Evolutionary conservation across 148 eudicot genomes (phyloP).

Genomic region (Hydrangea macrophylla): DNA sequence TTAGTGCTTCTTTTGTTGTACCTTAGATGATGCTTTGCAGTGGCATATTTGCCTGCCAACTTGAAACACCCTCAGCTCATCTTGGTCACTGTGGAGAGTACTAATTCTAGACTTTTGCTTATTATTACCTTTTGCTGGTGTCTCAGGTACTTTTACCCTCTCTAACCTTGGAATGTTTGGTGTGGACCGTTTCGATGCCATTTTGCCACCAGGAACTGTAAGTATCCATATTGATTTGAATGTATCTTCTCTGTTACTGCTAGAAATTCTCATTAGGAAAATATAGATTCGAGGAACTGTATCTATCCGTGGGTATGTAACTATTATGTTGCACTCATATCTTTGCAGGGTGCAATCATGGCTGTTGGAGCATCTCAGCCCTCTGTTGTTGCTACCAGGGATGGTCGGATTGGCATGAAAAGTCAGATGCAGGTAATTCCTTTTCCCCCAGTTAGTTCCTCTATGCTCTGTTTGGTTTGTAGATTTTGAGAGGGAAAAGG

Average conservation of each 20-base stretch:
- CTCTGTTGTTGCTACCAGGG: slow-evolving; percentile 77
- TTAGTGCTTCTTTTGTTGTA: too few relatives aligned
- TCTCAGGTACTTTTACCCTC: slow-evolving; percentile 85
- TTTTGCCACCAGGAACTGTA: slow-evolving; percentile 97
- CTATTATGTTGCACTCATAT: not conserved
- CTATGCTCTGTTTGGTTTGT: too few relatives aligned
- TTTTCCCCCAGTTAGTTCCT: not conserved
- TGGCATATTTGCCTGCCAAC: too few relatives aligned
- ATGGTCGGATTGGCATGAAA: slow-evolving; percentile 93
- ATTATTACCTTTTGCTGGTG: slow-evolving; percentile 14
- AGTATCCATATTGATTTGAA: slow-evolving; percentile 26
- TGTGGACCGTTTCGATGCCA: slow-evolving; percentile 96
- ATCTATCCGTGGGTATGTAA: not conserved
- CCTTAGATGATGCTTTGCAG: too few relatives aligned
- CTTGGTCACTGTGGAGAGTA: too few relatives aligned
- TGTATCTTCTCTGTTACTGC: not conserved
- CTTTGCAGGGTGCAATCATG: slow-evolving; percentile 80
- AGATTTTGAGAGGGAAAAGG: too few relatives aligned
- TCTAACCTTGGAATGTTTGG: slow-evolving; percentile 98
- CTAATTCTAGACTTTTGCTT: not conserved
- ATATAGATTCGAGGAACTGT: not conserved
- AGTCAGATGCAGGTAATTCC: slow-evolving; percentile 76
- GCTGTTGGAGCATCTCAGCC: slow-evolving; percentile 97
- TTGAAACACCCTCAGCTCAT: too few relatives aligned
- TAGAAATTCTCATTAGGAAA: not conserved